Evolutionary conservation across 2,329 filamentous ascomycete species (phyloP), one percentile per base, ranked within the genome.

Genomic region (Paramyrothecium roridum): DNA sequence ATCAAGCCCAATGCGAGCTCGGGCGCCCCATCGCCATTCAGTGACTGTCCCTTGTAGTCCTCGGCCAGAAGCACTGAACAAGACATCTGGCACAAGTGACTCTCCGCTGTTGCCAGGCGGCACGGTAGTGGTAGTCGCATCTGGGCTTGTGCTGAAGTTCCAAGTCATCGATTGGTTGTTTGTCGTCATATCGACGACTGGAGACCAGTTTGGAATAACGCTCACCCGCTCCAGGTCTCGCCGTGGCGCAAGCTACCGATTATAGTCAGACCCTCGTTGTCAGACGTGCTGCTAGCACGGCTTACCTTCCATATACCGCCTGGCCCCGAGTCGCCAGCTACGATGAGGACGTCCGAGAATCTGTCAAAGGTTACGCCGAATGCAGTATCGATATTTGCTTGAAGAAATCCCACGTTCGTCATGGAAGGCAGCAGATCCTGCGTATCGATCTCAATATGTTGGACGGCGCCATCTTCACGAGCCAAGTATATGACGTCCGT

Each of bases 401-500:
- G 60, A 90, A 85, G 52, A 26, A 80, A 80, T 8, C 89, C 88
- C 55, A 90, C 79, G 53, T 81, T 78, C 48, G 81, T 79, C 53
- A 80, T 76, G 45, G 79, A 77, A 52, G 80, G 77, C 53, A 87
- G 69, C 61, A 83, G 76, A 48, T 79, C 81, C 59, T 76, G 76
- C 7, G 80, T 79, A 47, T 83, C 82, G 56, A 91, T 84, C 61
- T 91, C 86, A 4, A 93, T 72, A 60, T 88, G 90, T 53, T 87
- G 82, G 11, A 97, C 80, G 50, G 87, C 77, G 3, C 95, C 95
- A 67, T 98, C 93, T 72, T 98, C 93, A 54, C 93, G 85, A 12
- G 89, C 90, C 17, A 99, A 76, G 66, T 95, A 96, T 50, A 98
- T 85, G 57, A 88, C 85, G 65, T 98, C 95, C 37, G 86, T 85